Evolutionary conservation across 2,329 filamentous ascomycete species (phyloP).

Genomic region (Nannizziopsis arthrosporioides): DNA sequence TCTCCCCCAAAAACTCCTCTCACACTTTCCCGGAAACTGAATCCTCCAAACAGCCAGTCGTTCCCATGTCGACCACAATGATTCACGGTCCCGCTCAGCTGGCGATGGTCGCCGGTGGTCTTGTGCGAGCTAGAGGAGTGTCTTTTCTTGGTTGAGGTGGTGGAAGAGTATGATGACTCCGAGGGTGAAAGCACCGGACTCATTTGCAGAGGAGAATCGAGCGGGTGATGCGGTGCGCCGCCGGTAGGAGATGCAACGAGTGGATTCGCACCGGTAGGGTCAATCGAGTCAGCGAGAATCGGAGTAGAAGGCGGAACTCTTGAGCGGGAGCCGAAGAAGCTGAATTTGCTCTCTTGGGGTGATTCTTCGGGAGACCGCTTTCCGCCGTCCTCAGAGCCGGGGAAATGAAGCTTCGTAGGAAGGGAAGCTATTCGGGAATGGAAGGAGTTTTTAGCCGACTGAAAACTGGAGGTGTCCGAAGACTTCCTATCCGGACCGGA

Average conservation of each 20-base stretch:
- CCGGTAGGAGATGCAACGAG: slow-evolving; percentile 9
- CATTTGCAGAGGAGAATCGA: slow-evolving; percentile 16
- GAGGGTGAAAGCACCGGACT: slow-evolving; percentile 6
- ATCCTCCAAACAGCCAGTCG: slow-evolving; percentile 41
- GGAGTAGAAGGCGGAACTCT: slow-evolving; percentile 16
- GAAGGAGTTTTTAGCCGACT: not conserved
- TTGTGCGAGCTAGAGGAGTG: slow-evolving; percentile 17
- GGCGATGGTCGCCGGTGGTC: slow-evolving; percentile 25
- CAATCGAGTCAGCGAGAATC: slow-evolving; percentile 15
- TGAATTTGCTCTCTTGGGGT: slow-evolving; percentile 3
- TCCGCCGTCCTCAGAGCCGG: not conserved
- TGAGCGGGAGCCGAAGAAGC: slow-evolving; percentile 16
- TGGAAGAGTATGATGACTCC: not conserved
- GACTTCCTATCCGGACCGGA: not conserved
- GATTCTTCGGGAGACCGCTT: not conserved
- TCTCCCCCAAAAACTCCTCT: slow-evolving; percentile 23
- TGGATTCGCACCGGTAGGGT: slow-evolving; percentile 14
- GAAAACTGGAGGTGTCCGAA: too few species aligned
- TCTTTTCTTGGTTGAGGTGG: slow-evolving; percentile 11
- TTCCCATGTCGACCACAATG: slow-evolving; percentile 41
- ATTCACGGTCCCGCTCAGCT: slow-evolving; percentile 32
- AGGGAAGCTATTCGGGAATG: slow-evolving; percentile 2
- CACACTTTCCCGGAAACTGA: slow-evolving; percentile 36
- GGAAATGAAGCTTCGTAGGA: slow-evolving; percentile 1
- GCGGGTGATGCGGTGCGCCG: not conserved